phyloP scores from a whole-genome alignment of 2,329 filamentous ascomycete genomes.

The Zymoseptoria brevis region DNA sequence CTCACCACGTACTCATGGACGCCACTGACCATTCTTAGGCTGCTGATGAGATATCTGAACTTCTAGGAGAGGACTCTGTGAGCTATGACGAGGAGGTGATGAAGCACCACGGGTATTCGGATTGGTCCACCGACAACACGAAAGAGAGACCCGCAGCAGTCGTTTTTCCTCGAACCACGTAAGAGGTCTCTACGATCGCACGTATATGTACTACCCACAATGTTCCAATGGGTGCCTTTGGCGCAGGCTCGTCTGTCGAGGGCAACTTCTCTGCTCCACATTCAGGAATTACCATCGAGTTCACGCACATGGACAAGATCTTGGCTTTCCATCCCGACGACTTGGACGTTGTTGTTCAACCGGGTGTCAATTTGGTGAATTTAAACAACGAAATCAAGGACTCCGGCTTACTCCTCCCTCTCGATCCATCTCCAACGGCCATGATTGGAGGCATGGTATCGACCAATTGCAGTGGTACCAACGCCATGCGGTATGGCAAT shows the following conservation, averaged over 20 bases:
- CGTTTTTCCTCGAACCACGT: constrained; percentile 12
- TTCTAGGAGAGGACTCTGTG: constrained; percentile 11
- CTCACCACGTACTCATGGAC: not conserved
- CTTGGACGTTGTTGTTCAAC: constrained; percentile 89
- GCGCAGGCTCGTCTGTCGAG: constrained; percentile 47
- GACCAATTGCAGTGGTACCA: constrained; percentile 66
- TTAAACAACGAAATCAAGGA: constrained; percentile 68
- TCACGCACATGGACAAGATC: constrained; percentile 77
- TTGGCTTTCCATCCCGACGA: constrained; percentile 73
- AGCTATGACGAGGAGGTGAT: constrained; percentile 18
- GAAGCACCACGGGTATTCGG: constrained; percentile 15
- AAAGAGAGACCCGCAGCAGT: constrained; percentile 14
- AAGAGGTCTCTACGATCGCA: constrained; percentile 12
- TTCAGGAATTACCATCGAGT: constrained; percentile 84
- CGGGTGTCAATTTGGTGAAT: constrained; percentile 85
- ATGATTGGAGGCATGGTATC: constrained; percentile 79
- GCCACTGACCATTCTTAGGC: constrained; percentile 3
- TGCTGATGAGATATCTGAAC: constrained; percentile 8
- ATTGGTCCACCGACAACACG: constrained; percentile 17
- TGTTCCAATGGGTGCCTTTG: constrained; percentile 18
- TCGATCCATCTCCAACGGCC: constrained; percentile 70
- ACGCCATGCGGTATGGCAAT: constrained; percentile 63
- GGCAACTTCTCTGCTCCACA: constrained; percentile 83
- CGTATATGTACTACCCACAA: constrained; percentile 9
- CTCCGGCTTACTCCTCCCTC: constrained; percentile 78